Percentiles rank a stretch among this genome's conserved stretches.
These are phyloP conservation scores for Trichosporon coremiiforme DNA, from an alignment of 1,284 basidiomycete species.

Conservation along the genomic window DNA sequence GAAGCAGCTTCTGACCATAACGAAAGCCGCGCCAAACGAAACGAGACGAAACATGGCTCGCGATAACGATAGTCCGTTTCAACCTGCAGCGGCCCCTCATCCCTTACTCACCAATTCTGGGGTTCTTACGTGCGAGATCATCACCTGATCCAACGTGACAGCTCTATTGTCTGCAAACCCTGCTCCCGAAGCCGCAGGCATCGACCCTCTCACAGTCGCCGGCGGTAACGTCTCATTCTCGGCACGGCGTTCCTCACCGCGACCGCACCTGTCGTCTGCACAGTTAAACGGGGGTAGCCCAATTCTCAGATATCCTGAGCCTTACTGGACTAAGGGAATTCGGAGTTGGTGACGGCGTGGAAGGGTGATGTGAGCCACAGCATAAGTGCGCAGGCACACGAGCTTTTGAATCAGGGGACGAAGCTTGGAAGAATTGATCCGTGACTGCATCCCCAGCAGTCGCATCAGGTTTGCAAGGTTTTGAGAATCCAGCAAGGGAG, in stretches of 20 bases:
- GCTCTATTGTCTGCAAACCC: not conserved
- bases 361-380: not conserved
- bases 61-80: not conserved
- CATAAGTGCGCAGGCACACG: not conserved
- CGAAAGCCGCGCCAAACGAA: not conserved
- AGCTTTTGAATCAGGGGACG: constrained; percentile 5
- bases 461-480: not conserved
- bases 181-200: too few relatives aligned
- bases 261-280: not conserved
- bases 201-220: not conserved
- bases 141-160: not conserved
- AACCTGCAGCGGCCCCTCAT: not conserved
- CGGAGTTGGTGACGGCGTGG: not conserved
- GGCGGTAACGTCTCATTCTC: not conserved
- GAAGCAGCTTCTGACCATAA: not conserved
- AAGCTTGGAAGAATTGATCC: not conserved
- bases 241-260: not conserved
- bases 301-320: not conserved
- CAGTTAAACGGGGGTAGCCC: not conserved
- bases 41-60: not conserved
- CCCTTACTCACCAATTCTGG: not conserved
- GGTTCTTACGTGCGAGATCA: not conserved
- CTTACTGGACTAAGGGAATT: too few relatives aligned
- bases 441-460: not conserved
- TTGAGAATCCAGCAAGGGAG: not conserved